Evolutionary conservation across 805 yeast species (phyloP).

Genomic region (Hanseniaspora meyeri): DNA sequence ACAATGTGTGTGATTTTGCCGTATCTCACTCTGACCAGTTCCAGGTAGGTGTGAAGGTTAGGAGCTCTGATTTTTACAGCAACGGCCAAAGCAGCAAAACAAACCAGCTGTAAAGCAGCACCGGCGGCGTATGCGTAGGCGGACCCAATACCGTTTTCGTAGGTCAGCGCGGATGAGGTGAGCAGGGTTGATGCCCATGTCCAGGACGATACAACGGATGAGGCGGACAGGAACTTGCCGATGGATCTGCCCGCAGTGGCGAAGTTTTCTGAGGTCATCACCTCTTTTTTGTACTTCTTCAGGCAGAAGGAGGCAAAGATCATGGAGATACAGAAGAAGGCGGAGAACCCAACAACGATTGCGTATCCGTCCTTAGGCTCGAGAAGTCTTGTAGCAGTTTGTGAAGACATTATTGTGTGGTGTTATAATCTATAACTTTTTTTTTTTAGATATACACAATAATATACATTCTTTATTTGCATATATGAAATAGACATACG

Average conservation of each 20-base stretch:
- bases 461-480: no score
- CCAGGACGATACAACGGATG: slow-evolving; percentile 92
- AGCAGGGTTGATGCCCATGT: slow-evolving; percentile 80
- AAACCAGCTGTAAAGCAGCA: slow-evolving; percentile 75
- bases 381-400: slow-evolving; percentile 11
- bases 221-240: slow-evolving; percentile 68
- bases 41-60: slow-evolving; percentile 81
- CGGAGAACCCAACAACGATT: slow-evolving; percentile 78
- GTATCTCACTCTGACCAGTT: slow-evolving; percentile 68
- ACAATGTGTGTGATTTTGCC: slow-evolving; percentile 64
- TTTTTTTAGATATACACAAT: neutral
- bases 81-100: slow-evolving; percentile 78
- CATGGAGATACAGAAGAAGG: slow-evolving; percentile 69
- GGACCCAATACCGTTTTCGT: slow-evolving; percentile 65
- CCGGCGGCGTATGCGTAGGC: slow-evolving; percentile 83
- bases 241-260: slow-evolving; percentile 87
- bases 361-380: slow-evolving; percentile 48
- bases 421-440: neutral
- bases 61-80: slow-evolving; percentile 85
- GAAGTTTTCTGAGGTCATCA: slow-evolving; percentile 85
- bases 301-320: slow-evolving; percentile 57
- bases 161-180: slow-evolving; percentile 67
- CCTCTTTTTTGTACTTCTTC: slow-evolving; percentile 69
- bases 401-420: neutral
- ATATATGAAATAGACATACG: no score